Base-by-base conservation (phyloP, 2,329 filamentous ascomycete genomes). In the Lecanicillium sp. region DNA sequence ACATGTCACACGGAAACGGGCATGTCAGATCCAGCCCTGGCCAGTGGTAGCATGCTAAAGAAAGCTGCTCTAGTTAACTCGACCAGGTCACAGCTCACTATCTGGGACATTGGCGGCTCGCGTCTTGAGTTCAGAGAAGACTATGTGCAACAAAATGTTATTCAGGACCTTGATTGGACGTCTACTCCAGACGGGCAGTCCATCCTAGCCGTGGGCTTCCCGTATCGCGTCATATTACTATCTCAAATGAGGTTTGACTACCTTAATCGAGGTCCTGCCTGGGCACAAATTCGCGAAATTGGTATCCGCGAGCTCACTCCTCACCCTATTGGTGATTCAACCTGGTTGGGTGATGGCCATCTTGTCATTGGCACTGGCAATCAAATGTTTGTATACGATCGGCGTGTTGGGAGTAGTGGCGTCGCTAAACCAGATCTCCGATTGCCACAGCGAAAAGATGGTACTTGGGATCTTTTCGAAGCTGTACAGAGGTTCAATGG, bases 221-320 rank as follows among this genome's bases (percentile, higher is more conserved):
- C 83, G n/a, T 85, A 89, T 47, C 78, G 83, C 41, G 82, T 95
- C 5, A 63, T 94, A 20, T 69, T 95, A 3, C 73, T 95, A 18
- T 82, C 84, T 5, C 88, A 95, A 54, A 80, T 94, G 64, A 83
- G 89, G 11, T 95, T 92, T 53, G 87, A 95, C 58, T 95, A 95
- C 55, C 69, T 95, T 14, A 87, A 89, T 51, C 82, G 85, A 44
- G 83, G 84, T 1, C 85, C 87, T n/a, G 86, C 88, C 0, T 95
- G 89, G 89, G 83, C 85, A 1, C 72, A 83, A 17, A 83, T 95
- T 42, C 73, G 85, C 33, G 84, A 94, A 54, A 85, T 95, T 41
- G 79, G 73, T 50, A 89, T 88, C 42, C 74, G 83, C 45, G 81
- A 89, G 43, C 67, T 88, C 28, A 94, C 88, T 11, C 85, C 88